phyloP scores from a whole-genome alignment of 2,329 filamentous ascomycete genomes.

The Nemania sp. region DNA sequence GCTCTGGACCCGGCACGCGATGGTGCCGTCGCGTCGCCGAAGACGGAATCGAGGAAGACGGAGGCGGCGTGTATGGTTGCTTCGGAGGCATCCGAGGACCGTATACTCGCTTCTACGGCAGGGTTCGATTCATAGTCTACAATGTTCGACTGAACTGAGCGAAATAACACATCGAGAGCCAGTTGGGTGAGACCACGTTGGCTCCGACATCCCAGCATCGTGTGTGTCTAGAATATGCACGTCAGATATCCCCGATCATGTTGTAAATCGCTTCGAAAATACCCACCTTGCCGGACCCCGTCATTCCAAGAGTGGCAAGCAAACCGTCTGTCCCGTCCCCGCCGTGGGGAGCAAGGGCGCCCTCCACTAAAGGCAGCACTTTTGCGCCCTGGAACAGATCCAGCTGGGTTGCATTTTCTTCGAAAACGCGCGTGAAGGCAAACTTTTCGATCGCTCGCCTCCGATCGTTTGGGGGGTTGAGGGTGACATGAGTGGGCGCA shows the following conservation, averaged over 20 bases:
- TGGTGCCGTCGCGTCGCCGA: conserved; percentile 64
- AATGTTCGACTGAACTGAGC: conserved; percentile 74
- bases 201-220: conserved; percentile 84
- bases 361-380: conserved; percentile 75
- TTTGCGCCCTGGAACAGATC: conserved; percentile 84
- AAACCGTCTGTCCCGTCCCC: conserved; percentile 85
- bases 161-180: conserved; percentile 85
- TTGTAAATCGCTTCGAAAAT: not conserved
- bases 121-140: conserved; percentile 64
- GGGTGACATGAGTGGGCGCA: conserved; percentile 70
- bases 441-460: conserved; percentile 92
- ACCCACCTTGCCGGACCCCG: conserved; percentile 91
- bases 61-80: conserved; percentile 74
- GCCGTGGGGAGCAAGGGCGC: conserved; percentile 73
- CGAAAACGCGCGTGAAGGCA: conserved; percentile 90
- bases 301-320: conserved; percentile 89
- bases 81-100: conserved; percentile 79
- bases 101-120: conserved; percentile 72
- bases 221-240: conserved; percentile 75
- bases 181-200: conserved; percentile 93
- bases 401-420: conserved; percentile 81
- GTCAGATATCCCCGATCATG: conserved; percentile 11
- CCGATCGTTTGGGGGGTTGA: conserved; percentile 82
- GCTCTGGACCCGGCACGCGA: conserved; percentile 67
- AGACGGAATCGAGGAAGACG: conserved; percentile 78